phyloP scores from a whole-genome alignment of 2,329 filamentous ascomycete genomes.

The Colletotrichum trifolii region DNA sequence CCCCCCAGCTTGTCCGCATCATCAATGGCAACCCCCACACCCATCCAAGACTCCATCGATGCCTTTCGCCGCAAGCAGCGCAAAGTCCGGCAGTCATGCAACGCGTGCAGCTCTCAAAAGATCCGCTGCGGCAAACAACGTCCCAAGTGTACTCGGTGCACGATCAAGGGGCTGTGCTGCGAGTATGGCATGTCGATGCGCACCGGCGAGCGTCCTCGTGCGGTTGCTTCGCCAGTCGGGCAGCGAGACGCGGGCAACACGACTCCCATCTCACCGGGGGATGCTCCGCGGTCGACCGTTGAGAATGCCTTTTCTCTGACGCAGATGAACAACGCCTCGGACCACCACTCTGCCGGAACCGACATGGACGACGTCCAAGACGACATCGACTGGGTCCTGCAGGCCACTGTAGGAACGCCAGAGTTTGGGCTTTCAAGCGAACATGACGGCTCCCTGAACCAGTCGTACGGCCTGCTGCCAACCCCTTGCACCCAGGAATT shows the following conservation, averaged over 20 bases:
- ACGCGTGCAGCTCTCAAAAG: constrained; percentile 25
- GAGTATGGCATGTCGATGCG: constrained; percentile 26
- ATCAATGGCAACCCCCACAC: constrained; percentile 14
- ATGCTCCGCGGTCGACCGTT: background rate
- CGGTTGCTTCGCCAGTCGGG: background rate
- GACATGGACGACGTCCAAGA: constrained; percentile 6
- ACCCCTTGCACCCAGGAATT: background rate
- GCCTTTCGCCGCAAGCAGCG: constrained; percentile 8
- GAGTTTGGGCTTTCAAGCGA: background rate
- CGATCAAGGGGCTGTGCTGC: constrained; percentile 10
- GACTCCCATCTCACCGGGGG: constrained; percentile 2
- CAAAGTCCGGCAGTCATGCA: constrained; percentile 21
- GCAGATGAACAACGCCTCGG: background rate
- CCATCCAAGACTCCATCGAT: constrained; percentile 4
- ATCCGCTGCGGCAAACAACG: constrained; percentile 21
- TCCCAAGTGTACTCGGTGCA: constrained; percentile 17
- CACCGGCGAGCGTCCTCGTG: constrained; percentile 14
- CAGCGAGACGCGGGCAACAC: background rate
- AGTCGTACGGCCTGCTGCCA: background rate
- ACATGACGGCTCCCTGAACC: background rate
- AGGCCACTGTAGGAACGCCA: background rate
- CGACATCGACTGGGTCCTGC: constrained; percentile 8
- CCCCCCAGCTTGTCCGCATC: constrained; percentile 3
- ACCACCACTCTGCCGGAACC: background rate
- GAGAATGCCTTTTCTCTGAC: constrained; percentile 1